phyloP scores from a whole-genome alignment of 2,329 filamentous ascomycete species.

The Neoascochyta sp. region DNA sequence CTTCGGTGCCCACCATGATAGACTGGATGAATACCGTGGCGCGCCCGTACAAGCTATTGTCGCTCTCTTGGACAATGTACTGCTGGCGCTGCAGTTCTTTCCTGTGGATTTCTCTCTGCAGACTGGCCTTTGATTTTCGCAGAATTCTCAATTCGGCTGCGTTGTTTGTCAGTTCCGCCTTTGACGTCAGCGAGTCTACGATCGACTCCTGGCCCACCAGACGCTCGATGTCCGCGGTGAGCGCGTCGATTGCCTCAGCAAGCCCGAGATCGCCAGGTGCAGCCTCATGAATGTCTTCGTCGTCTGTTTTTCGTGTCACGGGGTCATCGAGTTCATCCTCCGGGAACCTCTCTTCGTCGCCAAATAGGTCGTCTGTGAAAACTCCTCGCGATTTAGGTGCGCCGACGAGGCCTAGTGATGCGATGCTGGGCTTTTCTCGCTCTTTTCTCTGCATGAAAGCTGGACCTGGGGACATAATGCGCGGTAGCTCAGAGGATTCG shows the following conservation, averaged over 20 bases:
- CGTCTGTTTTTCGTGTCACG: constrained; percentile 59
- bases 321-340: constrained; percentile 81
- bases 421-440: constrained; percentile 74
- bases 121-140: constrained; percentile 86
- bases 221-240: constrained; percentile 89
- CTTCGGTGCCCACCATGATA: constrained; percentile 86
- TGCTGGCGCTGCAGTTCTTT: constrained; percentile 96
- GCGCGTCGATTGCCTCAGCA: constrained; percentile 82
- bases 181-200: constrained; percentile 84
- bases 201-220: constrained; percentile 84
- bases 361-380: constrained; percentile 90
- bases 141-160: constrained; percentile 88
- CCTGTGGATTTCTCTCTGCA: constrained; percentile 85
- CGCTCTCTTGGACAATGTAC: constrained; percentile 95
- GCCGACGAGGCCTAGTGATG: constrained; percentile 86
- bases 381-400: constrained; percentile 84
- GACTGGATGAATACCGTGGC: constrained; percentile 87
- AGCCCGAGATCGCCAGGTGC: constrained; percentile 90
- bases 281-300: constrained; percentile 87
- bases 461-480: constrained; percentile 41
- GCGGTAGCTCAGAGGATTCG: constrained; percentile 58
- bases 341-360: constrained; percentile 80
- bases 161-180: constrained; percentile 96
- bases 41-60: constrained; percentile 92
- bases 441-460: constrained; percentile 38